Conservation (phyloP, 2,329 filamentous ascomycete species). For the Talaromyces sp. region DNA sequence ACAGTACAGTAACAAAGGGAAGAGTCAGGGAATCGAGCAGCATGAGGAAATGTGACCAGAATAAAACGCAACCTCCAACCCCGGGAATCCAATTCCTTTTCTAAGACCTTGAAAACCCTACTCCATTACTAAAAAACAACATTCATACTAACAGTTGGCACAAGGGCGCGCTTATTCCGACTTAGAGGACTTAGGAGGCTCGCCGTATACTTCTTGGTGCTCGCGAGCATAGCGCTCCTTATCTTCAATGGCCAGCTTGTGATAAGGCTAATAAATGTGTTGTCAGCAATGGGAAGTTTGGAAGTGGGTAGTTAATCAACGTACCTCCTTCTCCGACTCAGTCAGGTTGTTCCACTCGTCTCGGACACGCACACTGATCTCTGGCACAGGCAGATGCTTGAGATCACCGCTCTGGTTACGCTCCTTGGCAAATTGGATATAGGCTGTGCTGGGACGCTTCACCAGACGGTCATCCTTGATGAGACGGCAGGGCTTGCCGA, state of each 20-base stretch:
- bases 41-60: constrained; percentile 2
- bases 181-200: constrained; percentile 8
- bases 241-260: constrained; percentile 28
- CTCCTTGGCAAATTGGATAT: constrained; percentile 49
- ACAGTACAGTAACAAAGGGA: constrained; percentile 20
- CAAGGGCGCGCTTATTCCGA: constrained; percentile 1
- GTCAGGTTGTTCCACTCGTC: constrained; percentile 33
- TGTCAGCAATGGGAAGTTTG: background rate
- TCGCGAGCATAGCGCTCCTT: constrained; percentile 38
- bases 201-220: constrained; percentile 40
- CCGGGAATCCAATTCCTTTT: constrained; percentile 11
- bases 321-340: constrained; percentile 41
- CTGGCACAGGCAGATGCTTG: constrained; percentile 45
- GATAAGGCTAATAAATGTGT: background rate
- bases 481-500: constrained; percentile 15
- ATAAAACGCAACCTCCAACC: constrained; percentile 8
- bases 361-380: constrained; percentile 31
- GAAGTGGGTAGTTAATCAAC: constrained; percentile 3
- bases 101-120: background rate
- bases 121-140: constrained; percentile 2
- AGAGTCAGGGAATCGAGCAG: constrained; percentile 17
- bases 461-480: constrained; percentile 60
- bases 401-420: constrained; percentile 54
- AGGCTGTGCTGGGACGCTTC: constrained; percentile 47
- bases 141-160: constrained; percentile 6